Evolutionary conservation across 768 basidiomycete species (phyloP).

Genomic region (Vararia minispora): DNA sequence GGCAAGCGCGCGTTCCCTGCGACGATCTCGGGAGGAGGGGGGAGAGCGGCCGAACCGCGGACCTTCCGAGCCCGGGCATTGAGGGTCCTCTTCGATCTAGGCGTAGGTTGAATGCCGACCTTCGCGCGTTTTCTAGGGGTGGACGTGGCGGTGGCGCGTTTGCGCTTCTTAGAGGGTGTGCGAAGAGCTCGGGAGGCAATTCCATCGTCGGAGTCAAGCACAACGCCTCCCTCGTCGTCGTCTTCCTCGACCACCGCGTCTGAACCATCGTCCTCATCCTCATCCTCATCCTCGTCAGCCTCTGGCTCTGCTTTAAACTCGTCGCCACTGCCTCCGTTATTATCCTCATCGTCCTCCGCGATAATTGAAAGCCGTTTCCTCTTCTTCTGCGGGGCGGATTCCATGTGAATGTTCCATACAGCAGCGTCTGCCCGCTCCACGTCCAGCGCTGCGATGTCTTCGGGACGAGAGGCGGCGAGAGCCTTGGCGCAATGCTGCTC

Average conservation of each 20-base stretch:
- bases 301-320: constrained; percentile 15
- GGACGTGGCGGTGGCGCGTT: constrained; percentile 21
- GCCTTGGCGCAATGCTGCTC: constrained; percentile 32
- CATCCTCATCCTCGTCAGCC: constrained; percentile 28
- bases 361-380: constrained; percentile 1
- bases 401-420: constrained; percentile 13
- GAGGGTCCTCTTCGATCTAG: constrained; percentile 14
- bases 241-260: constrained; percentile 15
- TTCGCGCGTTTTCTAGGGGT: constrained; percentile 9
- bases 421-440: constrained; percentile 4
- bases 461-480: constrained; percentile 16
- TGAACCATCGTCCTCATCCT: constrained; percentile 13
- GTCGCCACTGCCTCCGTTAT: constrained; percentile 8
- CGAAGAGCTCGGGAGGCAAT: constrained; percentile 22
- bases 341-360: constrained; percentile 9
- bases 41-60: constrained; percentile 15
- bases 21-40: constrained; percentile 26
- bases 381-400: constrained; percentile 6
- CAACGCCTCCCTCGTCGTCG: constrained; percentile 14
- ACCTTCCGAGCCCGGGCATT: constrained; percentile 8
- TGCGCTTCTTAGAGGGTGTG: constrained; percentile 48
- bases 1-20: constrained; percentile 42
- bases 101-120: constrained; percentile 22
- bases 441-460: constrained; percentile 11
- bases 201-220: constrained; percentile 16